A percentile compares a stretch with the other conserved stretches of the same genome.
Evolutionary conservation across 2,329 filamentous ascomycete species (phyloP).

Genomic region (Penicillium sp.): DNA sequence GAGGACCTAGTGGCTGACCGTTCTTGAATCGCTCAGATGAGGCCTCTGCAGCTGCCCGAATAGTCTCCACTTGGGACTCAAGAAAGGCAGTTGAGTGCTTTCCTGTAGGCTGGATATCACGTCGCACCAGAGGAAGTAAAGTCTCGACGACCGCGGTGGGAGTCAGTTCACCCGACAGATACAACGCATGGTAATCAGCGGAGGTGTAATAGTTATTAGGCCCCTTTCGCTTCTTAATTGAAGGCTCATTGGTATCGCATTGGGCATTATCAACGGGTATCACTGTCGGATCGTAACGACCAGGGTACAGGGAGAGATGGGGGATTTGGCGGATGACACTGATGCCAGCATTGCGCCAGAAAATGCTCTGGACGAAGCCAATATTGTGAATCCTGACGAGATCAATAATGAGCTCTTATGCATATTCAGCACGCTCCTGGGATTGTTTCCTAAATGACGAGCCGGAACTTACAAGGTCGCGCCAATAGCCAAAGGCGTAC

Average conservation of each 20-base stretch:
- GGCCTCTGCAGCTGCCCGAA: conserved; percentile 69
- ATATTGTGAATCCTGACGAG: conserved; percentile 59
- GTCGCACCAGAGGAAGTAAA: conserved; percentile 71
- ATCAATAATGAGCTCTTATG: neutral
- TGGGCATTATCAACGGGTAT: conserved; percentile 44
- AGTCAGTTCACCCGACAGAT: conserved; percentile 70
- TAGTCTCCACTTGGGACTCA: conserved; percentile 65
- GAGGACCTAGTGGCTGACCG: conserved; percentile 66
- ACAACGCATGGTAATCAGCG: conserved; percentile 77
- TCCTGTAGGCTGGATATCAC: conserved; percentile 57
- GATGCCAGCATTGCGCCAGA: conserved; percentile 76
- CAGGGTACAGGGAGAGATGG: conserved; percentile 57
- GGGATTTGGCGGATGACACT: conserved; percentile 59
- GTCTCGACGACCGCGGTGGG: conserved; percentile 73
- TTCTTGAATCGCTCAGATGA: conserved; percentile 74
- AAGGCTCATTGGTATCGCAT: conserved; percentile 25
- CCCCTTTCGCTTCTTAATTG: conserved; percentile 40
- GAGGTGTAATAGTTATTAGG: conserved; percentile 66
- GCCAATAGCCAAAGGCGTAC: conserved; percentile 64
- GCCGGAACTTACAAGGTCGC: conserved; percentile 61
- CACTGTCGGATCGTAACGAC: conserved; percentile 63
- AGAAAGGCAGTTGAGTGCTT: conserved; percentile 75
- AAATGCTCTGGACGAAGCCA: conserved; percentile 63
- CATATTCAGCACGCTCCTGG: neutral
- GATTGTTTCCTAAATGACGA: neutral